These are phyloP conservation scores for Wickerhamiella brachini DNA, from an alignment of 805 yeast genomes.

Conservation along the genomic window DNA sequence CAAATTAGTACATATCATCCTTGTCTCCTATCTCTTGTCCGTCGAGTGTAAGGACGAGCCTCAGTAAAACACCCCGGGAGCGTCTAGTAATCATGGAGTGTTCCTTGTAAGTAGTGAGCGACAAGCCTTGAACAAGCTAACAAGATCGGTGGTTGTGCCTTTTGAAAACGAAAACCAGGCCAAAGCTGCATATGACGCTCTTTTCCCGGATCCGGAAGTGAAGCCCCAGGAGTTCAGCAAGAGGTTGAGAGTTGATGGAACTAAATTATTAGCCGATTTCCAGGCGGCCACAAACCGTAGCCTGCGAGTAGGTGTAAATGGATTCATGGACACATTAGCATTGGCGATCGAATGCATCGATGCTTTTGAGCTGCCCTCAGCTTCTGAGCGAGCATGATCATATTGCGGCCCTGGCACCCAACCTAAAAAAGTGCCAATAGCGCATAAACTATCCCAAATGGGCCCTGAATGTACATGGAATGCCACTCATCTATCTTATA, in stretches of 20 bases:
- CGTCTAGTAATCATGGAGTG: not conserved
- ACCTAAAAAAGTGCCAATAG: no score
- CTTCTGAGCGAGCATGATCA: no score
- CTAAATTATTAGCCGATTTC: constrained; percentile 14
- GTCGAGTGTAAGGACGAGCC: no score
- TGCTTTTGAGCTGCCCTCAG: constrained; percentile 32
- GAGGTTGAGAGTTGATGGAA: constrained; percentile 27
- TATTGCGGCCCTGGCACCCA: no score
- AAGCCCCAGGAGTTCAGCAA: constrained; percentile 52
- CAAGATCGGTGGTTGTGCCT: constrained; percentile 38
- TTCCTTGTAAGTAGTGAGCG: not conserved
- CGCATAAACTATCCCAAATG: no score
- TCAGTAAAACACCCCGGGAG: no score
- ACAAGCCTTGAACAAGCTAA: not conserved
- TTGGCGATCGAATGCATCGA: constrained; percentile 72
- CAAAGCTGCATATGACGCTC: constrained; percentile 41
- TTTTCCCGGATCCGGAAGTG: constrained; percentile 70
- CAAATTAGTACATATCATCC: not conserved
- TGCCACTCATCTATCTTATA: no score
- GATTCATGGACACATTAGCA: constrained; percentile 60
- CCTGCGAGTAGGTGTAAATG: constrained; percentile 73
- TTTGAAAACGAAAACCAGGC: constrained; percentile 50
- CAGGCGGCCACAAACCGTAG: constrained; percentile 42
- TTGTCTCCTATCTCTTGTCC: no score
- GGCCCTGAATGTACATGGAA: no score